Conservation (phyloP, 2,329 filamentous ascomycete species). For the Diaporthe australafricana region DNA sequence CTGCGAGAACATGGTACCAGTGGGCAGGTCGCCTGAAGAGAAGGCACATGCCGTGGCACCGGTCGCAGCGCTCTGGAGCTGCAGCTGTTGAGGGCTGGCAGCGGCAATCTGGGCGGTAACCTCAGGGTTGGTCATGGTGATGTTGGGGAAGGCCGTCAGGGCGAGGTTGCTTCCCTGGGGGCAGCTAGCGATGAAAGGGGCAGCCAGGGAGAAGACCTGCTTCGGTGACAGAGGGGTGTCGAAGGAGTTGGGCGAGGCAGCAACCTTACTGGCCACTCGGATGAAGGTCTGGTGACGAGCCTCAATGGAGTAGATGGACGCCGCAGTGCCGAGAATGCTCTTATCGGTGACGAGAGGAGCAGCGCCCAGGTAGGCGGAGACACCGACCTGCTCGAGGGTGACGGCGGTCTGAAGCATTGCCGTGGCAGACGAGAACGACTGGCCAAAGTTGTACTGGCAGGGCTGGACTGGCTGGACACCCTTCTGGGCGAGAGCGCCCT, state of each 20-base stretch:
- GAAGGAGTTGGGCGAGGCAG: constrained; percentile 75
- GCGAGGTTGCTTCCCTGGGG: constrained; percentile 73
- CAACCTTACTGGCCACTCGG: constrained; percentile 66
- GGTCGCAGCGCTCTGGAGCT: constrained; percentile 62
- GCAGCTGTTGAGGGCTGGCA: constrained; percentile 53
- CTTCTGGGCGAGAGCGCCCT: constrained; percentile 69
- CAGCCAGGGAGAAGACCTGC: constrained; percentile 79
- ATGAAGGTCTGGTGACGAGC: constrained; percentile 80
- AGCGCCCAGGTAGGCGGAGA: constrained; percentile 80
- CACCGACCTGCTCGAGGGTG: constrained; percentile 78
- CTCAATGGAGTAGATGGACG: constrained; percentile 78
- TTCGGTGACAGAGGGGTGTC: constrained; percentile 76
- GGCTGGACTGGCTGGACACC: constrained; percentile 74
- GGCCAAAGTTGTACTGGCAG: constrained; percentile 78
- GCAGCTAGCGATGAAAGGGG: constrained; percentile 78
- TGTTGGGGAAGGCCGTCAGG: constrained; percentile 71
- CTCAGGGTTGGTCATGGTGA: constrained; percentile 54
- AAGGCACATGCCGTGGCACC: constrained; percentile 73
- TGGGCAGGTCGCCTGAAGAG: constrained; percentile 68
- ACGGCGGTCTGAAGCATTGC: constrained; percentile 77
- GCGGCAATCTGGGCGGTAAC: constrained; percentile 46
- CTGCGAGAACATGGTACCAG: constrained; percentile 69
- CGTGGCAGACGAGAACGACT: constrained; percentile 68
- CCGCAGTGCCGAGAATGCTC: constrained; percentile 73
- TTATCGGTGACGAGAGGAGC: constrained; percentile 72